Conservation (phyloP, 306 rosid genomes). For the Malus domestica region ASM211411v1 NC_041804.1:10468501-10469000, state of each 20-base stretch:
- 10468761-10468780: not conserved
- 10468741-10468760: not conserved
- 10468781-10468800: not conserved
- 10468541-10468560: not conserved
- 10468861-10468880: not conserved
- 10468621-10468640: not conserved
- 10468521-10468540: not conserved
- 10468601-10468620: not conserved
- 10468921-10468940: not conserved
- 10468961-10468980: not conserved
- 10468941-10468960: not conserved
- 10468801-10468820: not conserved
- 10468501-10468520: not conserved
- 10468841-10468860: not conserved
- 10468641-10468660: constrained; percentile 2
- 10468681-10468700: constrained; percentile 2
- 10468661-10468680: not conserved
- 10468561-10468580: not conserved
- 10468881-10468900: not conserved
- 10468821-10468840: not conserved
- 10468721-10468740: constrained; percentile 10
- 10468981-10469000: not conserved
- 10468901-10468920: not conserved
- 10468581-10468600: not conserved
- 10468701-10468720: constrained; percentile 1